Base-by-base conservation (phyloP, 139 green algal genomes). In the Chlamydomonas sp. region DNA sequence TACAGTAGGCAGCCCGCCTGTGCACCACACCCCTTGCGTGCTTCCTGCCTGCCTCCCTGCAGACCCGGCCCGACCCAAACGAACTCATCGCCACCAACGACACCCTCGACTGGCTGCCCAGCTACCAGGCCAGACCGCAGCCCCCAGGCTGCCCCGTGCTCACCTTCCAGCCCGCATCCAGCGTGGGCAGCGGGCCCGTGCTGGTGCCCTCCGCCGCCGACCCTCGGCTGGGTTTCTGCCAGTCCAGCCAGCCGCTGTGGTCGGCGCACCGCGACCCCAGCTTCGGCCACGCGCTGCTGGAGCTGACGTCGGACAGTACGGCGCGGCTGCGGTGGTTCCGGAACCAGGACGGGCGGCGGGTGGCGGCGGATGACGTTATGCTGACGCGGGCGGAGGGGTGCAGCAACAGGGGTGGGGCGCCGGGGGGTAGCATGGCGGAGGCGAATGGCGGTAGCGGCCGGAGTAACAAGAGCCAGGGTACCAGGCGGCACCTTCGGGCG, bases 221-320 rank as follows among this genome's bases (percentile, higher is more conserved):
- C 3, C 8, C 64, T n/a, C 77, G 82, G 6, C 15, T 83, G 31
- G 90, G 91, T 14, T 94, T 90, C 88, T 93, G 91, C 85, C 91
- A 91, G 77, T 84, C 68, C 77, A 88, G 84, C 77, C 90, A 94
- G 84, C 95, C 95, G 0, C 5, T 64, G 14, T 97, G 91, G 90
- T 93, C 84, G 6, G 91, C 93, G 61, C 93, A 91, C 79, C 76
- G 94, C 5, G 95, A 97, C 85, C 90, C 93, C n/a, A 92, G 86
- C 63, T 97, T 95, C 79, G 95, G 95, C 60, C 91, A 95, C 60
- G 94, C 93, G 4, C 74, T 91, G 5, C 88, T 97, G 63, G 79
- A 96, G 59, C 72, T 97, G 62, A n/a, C 90, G 31, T 94, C 92
- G 20, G 63, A 74, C 77, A 95, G 90, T 57, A 80, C 87, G 63